Evolutionary conservation across 2,329 filamentous ascomycete species (phyloP), one percentile per base, ranked within the genome.

Genomic region (Colletotrichum coccodes): DNA sequence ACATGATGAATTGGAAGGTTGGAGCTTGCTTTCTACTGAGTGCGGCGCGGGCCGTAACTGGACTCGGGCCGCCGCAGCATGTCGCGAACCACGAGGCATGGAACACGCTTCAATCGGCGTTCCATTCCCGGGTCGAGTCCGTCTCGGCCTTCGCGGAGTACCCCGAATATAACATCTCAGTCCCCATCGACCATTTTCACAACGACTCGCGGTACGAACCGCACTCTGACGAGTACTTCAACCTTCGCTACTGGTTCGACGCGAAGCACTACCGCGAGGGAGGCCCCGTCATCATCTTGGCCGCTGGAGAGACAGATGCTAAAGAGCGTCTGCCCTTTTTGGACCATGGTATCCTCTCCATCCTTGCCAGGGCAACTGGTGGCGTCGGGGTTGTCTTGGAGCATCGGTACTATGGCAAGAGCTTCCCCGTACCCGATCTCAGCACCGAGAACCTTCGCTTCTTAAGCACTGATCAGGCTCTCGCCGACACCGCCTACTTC

Each of bases 321-420:
- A 80, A 78, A n/a, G 88, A 78, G 36, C 86, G 93, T 16, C 81
- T 97, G 21, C 86, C 87, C 0, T 95, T 87, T 75, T 81, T 97
- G 11, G 89, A 94, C 72, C 93, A 96, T 77, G 94, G 94, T 60
- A 91, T 97, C 60, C 84, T 94, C 0, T 85, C 90, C 40, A 86
- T 93, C 71, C 84, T 97, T 21, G 87, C 91, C 4, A 82, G 91
- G 73, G 91, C 91, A 1, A 93, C 92, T 0, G 83, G 90, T 64
- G 94, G 94, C 1, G 74, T 97, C 30, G 93, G 91, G 3, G 91
- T 97, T 3, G 87, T 97, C 53, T 86, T 97, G 3, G 94, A 97
- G 81, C 94, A 97, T 76, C 89, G 94, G 34, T 97, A 97, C 83
- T 97, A 97, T 76, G 94, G 94, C 64, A 85, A 85, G 14, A 95